These are phyloP conservation scores for Pythium pectinolyticum DNA, from an alignment of 352 stramenopile species.

Conservation along the genomic window DNA sequence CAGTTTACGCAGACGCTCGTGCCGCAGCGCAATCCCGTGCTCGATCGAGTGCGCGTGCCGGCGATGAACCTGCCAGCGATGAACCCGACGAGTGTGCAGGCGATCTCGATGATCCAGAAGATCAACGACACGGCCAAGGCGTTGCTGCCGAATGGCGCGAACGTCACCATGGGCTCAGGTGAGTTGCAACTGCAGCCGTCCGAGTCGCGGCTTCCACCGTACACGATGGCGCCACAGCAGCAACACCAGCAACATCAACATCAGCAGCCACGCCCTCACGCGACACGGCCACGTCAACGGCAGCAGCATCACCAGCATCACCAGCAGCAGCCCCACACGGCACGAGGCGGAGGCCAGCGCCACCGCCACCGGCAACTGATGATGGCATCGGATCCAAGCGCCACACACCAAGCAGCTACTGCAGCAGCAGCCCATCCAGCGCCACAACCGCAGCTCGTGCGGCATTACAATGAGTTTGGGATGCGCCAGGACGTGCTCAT, in stretches of 20 bases:
- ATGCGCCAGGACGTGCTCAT: constrained; percentile 55
- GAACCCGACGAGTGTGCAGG: constrained; percentile 26
- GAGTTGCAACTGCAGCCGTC: constrained; percentile 30
- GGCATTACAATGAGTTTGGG: constrained; percentile 72
- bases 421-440: not conserved
- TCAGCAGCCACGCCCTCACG: not conserved
- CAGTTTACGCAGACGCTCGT: constrained; percentile 58
- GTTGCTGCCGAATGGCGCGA: constrained; percentile 40
- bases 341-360: constrained; percentile 2
- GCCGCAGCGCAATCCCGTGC: constrained; percentile 60
- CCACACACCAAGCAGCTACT: not conserved
- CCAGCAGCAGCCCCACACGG: no score
- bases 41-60: constrained; percentile 53
- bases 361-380: constrained; percentile 16
- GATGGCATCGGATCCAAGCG: not conserved
- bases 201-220: constrained; percentile 11
- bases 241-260: not conserved
- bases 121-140: constrained; percentile 51
- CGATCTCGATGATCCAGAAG: constrained; percentile 53
- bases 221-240: not conserved
- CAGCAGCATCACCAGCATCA: constrained; percentile 1
- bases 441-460: constrained; percentile 41
- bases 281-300: not conserved
- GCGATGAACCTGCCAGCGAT: constrained; percentile 43
- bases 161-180: constrained; percentile 32